phyloP scores from a whole-genome alignment of 345 rosid genomes.

The Pseudoturritis turrita region DNA sequence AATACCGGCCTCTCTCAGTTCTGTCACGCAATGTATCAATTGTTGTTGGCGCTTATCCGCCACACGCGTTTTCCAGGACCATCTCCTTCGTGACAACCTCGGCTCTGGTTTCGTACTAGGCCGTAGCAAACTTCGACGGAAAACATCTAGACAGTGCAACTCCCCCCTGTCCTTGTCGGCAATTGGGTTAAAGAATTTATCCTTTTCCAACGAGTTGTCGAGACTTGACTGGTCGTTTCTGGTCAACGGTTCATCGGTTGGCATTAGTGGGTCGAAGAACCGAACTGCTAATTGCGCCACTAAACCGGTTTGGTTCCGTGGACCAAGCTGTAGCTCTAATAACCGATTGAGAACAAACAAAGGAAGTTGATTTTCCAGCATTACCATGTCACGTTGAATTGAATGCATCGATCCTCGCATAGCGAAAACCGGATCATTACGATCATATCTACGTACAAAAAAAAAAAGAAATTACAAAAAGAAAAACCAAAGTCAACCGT shows the following conservation, averaged over 20 bases:
- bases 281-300: constrained; percentile 51
- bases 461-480: neutral
- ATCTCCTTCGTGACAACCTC: constrained; percentile 44
- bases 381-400: constrained; percentile 76
- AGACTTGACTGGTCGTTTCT: constrained; percentile 37
- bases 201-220: constrained; percentile 33
- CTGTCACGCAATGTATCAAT: constrained; percentile 74
- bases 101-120: constrained; percentile 50
- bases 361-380: constrained; percentile 79
- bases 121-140: constrained; percentile 55
- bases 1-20: constrained; percentile 71
- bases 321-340: constrained; percentile 52
- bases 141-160: constrained; percentile 71
- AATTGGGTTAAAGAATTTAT: constrained; percentile 48
- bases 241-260: constrained; percentile 72
- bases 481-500: neutral
- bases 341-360: constrained; percentile 58
- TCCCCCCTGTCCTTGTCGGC: constrained; percentile 44
- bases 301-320: constrained; percentile 49
- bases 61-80: constrained; percentile 46
- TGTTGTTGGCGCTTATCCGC: constrained; percentile 79
- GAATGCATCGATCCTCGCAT: constrained; percentile 84
- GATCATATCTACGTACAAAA: constrained; percentile 31
- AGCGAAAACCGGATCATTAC: constrained; percentile 68
- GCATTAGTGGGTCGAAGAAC: constrained; percentile 73